Conservation (phyloP, 345 rosid species). For the Nasturtium officinale region DNA sequence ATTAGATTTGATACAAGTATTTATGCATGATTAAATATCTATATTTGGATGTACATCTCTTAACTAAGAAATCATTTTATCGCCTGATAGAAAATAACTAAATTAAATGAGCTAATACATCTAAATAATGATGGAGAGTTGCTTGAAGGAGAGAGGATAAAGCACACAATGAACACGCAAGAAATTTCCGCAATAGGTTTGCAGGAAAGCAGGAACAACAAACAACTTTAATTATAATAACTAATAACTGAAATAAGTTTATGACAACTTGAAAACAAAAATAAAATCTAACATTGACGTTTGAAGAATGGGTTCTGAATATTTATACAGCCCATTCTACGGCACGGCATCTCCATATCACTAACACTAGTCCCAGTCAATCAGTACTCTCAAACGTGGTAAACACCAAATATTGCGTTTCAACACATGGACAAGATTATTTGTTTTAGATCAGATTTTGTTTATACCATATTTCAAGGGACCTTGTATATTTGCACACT, state of each 20-base stretch:
- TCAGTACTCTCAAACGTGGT: conserved; percentile 10
- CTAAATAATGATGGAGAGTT: not conserved
- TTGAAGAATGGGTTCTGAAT: conserved; percentile 35
- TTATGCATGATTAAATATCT: not conserved
- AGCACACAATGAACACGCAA: conserved; percentile 15
- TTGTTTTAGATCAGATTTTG: not conserved
- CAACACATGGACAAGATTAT: not conserved
- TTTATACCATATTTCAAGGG: not conserved
- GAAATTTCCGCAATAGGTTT: conserved; percentile 4
- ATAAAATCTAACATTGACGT: conserved; percentile 41
- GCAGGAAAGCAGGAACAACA: conserved; percentile 17
- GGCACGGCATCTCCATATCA: conserved; percentile 36
- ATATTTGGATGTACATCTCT: not conserved
- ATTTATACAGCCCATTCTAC: conserved; percentile 12
- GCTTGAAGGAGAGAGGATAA: not conserved
- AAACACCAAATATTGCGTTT: conserved; percentile 15
- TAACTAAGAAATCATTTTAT: not conserved
- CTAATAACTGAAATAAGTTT: conserved; percentile 11
- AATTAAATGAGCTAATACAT: not conserved
- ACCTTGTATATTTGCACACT: not conserved
- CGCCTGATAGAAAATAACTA: not conserved
- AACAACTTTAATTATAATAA: not conserved
- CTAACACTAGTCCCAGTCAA: conserved; percentile 13
- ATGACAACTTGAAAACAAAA: conserved; percentile 21
- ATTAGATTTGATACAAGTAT: not conserved